A percentile compares a stretch with the other conserved stretches of the same genome.
These are phyloP conservation scores for Xylaria sp. DNA, from an alignment of 2,329 filamentous ascomycete genomes.

Conservation along the genomic window DNA sequence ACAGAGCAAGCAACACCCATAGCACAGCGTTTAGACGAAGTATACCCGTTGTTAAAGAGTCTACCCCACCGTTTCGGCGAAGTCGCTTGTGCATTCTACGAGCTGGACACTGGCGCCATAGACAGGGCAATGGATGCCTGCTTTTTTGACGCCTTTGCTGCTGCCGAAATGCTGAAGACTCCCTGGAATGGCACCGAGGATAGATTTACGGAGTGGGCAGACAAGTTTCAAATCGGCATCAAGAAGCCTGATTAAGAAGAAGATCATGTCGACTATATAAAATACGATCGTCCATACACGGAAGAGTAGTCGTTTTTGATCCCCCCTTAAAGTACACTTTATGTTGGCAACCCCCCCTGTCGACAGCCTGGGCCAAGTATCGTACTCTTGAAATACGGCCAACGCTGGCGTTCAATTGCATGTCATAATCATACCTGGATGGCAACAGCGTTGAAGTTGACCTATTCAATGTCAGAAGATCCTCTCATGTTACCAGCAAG, in stretches of 20 bases:
- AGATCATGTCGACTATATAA: neutral
- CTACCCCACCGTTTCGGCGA: constrained; percentile 78
- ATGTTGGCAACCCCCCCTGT: neutral
- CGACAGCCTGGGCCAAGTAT: neutral
- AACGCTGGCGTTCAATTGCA: neutral
- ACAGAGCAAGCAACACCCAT: constrained; percentile 48
- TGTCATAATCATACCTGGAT: constrained; percentile 47
- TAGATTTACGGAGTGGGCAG: constrained; percentile 82
- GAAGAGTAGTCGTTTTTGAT: neutral
- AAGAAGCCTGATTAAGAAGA: constrained; percentile 55
- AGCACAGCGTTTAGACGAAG: constrained; percentile 63
- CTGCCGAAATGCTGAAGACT: constrained; percentile 64
- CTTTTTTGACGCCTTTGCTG: constrained; percentile 67
- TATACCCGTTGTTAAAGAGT: constrained; percentile 65
- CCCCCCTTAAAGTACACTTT: neutral
- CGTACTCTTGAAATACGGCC: neutral
- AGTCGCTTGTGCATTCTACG: constrained; percentile 78
- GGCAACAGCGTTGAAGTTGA: constrained; percentile 52
- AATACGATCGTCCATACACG: neutral
- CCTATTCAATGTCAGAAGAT: constrained; percentile 39
- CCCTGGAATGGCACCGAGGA: constrained; percentile 75
- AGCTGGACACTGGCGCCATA: constrained; percentile 68
- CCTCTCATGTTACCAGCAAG: neutral
- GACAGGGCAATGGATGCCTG: constrained; percentile 69
- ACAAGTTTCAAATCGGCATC: constrained; percentile 65